Percentiles rank a stretch among this genome's conserved stretches.
These are phyloP conservation scores for Chalara sp. DNA, from an alignment of 2,329 filamentous ascomycete genomes.

Conservation along the genomic window DNA sequence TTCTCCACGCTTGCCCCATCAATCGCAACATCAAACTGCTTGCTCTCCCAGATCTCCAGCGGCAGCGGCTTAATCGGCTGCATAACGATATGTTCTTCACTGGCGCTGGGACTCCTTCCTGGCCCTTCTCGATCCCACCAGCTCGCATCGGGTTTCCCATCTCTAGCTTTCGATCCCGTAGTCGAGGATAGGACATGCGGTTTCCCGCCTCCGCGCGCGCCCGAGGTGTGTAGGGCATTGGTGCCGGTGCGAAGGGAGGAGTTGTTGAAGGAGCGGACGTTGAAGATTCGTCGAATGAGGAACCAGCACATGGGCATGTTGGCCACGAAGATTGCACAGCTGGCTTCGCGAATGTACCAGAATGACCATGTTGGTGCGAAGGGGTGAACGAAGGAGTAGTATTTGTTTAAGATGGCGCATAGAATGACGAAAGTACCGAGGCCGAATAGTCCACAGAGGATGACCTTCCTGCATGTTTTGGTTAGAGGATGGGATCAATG, in stretches of 20 bases:
- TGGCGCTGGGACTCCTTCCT: neutral
- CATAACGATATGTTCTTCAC: neutral
- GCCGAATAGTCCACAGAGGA: constrained; percentile 40
- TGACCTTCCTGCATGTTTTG: constrained; percentile 42
- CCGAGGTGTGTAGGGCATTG: neutral
- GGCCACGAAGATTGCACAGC: constrained; percentile 44
- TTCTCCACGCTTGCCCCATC: neutral
- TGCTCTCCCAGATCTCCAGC: neutral
- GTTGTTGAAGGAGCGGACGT: constrained; percentile 17
- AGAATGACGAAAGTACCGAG: constrained; percentile 43
- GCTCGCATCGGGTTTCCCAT: neutral
- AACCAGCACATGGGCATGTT: constrained; percentile 49
- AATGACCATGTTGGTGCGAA: constrained; percentile 29
- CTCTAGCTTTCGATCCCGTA: too few relatives aligned
- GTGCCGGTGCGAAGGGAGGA: neutral
- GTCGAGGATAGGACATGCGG: too few relatives aligned
- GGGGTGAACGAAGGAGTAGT: constrained; percentile 34
- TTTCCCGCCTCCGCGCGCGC: neutral
- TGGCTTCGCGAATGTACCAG: constrained; percentile 49
- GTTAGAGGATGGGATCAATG: neutral
- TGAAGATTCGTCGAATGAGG: constrained; percentile 37
- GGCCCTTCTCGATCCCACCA: neutral
- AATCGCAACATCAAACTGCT: neutral
- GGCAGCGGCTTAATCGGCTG: neutral
- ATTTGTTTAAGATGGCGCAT: constrained; percentile 42